Evolutionary conservation across 2,329 filamentous ascomycete species (phyloP), one percentile per base, ranked within the genome.

Genomic region (Cadophora sp.): DNA sequence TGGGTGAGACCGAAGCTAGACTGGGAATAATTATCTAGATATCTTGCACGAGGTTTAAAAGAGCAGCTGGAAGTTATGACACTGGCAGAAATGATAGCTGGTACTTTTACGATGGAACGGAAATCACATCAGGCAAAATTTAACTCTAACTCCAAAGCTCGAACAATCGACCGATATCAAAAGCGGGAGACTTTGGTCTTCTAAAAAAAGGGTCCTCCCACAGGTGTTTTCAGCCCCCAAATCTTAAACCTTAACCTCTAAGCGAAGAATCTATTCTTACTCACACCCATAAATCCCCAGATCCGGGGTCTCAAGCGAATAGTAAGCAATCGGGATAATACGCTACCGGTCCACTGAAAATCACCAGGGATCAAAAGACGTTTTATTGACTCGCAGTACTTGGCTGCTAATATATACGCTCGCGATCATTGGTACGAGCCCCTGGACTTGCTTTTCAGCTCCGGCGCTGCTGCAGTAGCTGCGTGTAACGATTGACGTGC

Each of bases 401-500:
- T 29, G 51, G 24, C 19, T 31, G 26, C 4, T 34, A 55, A 55
- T 55, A 55, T 55, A n/a, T 19, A 55, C 26, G 7, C 8, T 27
- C 27, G 51, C 26, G 16, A n/a, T 55, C 51, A 55, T 55, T 55
- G 51, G 51, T 55, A 22, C 51, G 29, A 31, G 31, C 51, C 26
- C 29, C 14, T 34, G 29, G 24, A 27, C 24, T 8, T 19, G 27
- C 27, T n/a, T 19, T 55, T 55, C 51, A 55, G 51, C 51, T 55
- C 27, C 29, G 31, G 31, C 5, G 51, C 26, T 19, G 11, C 26
- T 6, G 31, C 11, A 34, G 31, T 34, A n/a, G n/a, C n/a, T n/a
- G n/a, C 11, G 51, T 55, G 51, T 19, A 55, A 55, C 29, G 14
- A 4, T n/a, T 55, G 51, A 55, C 51, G 51, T 55, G 51, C 51